Evolutionary conservation across 495 filamentous ascomycete species (phyloP).

Genomic region (Penicillium mononematosum): DNA sequence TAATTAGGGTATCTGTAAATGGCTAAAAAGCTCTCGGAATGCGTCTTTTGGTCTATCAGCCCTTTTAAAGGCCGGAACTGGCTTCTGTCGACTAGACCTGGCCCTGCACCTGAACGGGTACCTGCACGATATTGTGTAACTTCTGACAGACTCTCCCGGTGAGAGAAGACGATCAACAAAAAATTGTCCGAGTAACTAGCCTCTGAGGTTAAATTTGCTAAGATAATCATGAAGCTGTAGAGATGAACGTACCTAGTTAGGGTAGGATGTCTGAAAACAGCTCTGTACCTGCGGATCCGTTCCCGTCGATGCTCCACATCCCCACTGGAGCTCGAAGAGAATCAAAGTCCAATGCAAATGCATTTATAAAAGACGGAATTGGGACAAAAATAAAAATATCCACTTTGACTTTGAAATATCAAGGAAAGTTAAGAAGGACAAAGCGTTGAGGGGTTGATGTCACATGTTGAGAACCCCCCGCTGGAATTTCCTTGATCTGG

Average conservation of each 20-base stretch:
- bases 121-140: background rate
- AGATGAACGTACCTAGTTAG: too few relatives aligned
- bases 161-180: too few relatives aligned
- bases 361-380: background rate
- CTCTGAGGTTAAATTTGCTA: too few relatives aligned
- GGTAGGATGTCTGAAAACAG: background rate
- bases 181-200: too few relatives aligned
- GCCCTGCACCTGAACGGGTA: background rate
- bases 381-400: background rate
- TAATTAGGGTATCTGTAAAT: too few relatives aligned
- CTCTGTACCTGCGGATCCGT: constrained; percentile 4
- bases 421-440: constrained; percentile 1
- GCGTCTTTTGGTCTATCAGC: too few relatives aligned
- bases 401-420: background rate
- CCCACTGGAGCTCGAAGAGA: constrained; percentile 5
- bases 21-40: too few relatives aligned
- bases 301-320: constrained; percentile 12
- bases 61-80: too few relatives aligned
- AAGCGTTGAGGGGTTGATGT: constrained; percentile 18
- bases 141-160: background rate
- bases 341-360: background rate
- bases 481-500: constrained; percentile 13
- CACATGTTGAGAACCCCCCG: constrained; percentile 14
- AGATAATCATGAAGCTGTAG: too few relatives aligned
- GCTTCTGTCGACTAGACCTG: too few relatives aligned